Evolutionary conservation across 2,329 filamentous ascomycete species (phyloP), one percentile per base, ranked within the genome.

Genomic region (Domatiomyces catenatus): DNA sequence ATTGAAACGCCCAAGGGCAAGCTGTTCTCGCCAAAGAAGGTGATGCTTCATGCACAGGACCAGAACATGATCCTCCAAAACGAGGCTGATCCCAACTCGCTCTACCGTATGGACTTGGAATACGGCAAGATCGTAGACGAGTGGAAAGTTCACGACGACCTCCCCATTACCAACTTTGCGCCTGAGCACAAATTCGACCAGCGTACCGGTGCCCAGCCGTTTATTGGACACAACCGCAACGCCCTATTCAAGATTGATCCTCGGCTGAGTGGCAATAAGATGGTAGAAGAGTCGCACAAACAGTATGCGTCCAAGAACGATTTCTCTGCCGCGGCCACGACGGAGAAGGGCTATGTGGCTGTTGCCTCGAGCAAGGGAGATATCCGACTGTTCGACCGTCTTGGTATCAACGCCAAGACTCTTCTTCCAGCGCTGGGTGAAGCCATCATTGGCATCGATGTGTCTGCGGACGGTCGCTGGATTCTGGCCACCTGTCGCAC

Each of bases 311-410:
- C 88, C 61, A 96, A 96, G 77, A 96, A 96, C 62, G 89, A 94
- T 61, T 98, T 98, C 69, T 95, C 89, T 0, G 84, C 90, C 12
- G 77, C 93, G 24, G 87, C 92, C 4, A 96, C 92, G 0, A 98
- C 92, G 0, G 88, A 94, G 62, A 90, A 96, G 69, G 92, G 92
- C 8, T 93, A 95, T 63, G 88, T 98, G 56, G 92, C 92, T 3
- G 89, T 98, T 6, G 90, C 92, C 0, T 95, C 88, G 49, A 94
- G 94, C 71, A 98, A 98, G 73, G 92, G 92, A 60, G 92, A 98
- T 59, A 88, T 98, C 55, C 86, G 92, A 50, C 80, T 98, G 60
- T 98, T 98, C 62, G 92, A 98, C 65, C 85, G 89, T 17, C 79
- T 98, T 1, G 92, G 92, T 12, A 93, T 96, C 69, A 93, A 94